These are phyloP conservation scores for Cutaneotrichosporon sp. DNA, from an alignment of 1,284 basidiomycete species.

Conservation along the genomic window DNA sequence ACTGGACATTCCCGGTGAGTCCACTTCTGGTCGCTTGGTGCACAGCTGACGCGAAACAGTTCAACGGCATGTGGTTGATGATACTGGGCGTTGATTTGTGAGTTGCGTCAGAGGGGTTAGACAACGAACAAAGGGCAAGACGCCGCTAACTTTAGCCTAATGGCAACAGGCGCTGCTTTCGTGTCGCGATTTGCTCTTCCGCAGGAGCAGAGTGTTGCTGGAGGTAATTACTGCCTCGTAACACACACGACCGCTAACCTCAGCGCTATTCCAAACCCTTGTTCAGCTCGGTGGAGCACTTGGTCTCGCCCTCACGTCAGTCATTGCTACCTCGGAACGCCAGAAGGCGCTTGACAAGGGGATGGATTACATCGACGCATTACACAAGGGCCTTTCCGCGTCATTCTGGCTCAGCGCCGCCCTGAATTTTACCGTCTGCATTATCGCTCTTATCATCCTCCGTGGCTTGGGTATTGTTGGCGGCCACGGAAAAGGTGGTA, in stretches of 20 bases:
- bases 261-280: slow-evolving; percentile 53
- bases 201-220: slow-evolving; percentile 70
- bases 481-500: background rate
- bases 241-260: slow-evolving; percentile 30
- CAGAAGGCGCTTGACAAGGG: slow-evolving; percentile 25
- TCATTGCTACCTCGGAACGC: slow-evolving; percentile 57
- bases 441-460: slow-evolving; percentile 33
- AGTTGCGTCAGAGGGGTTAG: background rate
- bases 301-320: slow-evolving; percentile 68
- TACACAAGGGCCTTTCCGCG: slow-evolving; percentile 36
- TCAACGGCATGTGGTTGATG: slow-evolving; percentile 53
- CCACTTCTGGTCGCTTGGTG: background rate
- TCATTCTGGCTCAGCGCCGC: slow-evolving; percentile 44
- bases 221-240: slow-evolving; percentile 37
- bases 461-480: slow-evolving; percentile 35
- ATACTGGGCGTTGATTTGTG: slow-evolving; percentile 69
- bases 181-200: slow-evolving; percentile 64
- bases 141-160: slow-evolving; percentile 53
- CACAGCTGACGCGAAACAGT: background rate
- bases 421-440: slow-evolving; percentile 32
- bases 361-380: slow-evolving; percentile 18
- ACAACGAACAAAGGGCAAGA: too few relatives aligned
- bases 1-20: slow-evolving; percentile 11
- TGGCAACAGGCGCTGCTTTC: slow-evolving; percentile 67
- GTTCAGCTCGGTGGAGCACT: slow-evolving; percentile 65